Evolutionary conservation across 352 stramenopile species (phyloP), one percentile per base, ranked within the genome.

Genomic region (Pythium aphanidermatum): DNA sequence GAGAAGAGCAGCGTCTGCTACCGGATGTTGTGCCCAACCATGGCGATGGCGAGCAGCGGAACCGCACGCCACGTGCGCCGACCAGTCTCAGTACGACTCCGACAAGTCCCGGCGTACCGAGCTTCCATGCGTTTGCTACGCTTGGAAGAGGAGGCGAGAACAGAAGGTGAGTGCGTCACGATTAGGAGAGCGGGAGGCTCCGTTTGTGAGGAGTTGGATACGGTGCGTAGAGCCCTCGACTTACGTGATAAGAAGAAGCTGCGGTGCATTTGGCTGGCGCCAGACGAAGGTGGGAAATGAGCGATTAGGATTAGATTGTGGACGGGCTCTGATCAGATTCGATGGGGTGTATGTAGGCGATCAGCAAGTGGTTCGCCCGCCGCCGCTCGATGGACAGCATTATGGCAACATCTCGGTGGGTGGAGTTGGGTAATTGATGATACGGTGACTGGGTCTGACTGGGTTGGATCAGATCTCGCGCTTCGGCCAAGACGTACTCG

Each of bases 211-310:
- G n/a, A n/a, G n/a, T 5, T 54, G 24, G 9, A 2, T 13, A 32
- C 8, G 3, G 25, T 40, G 33, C 2, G 3, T 36, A 74, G 70
- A 12, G 61, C 61, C 17, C 44, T 83, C 7, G 68, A 83, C 53
- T 36, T 84, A 39, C 67, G 71, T 7, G 68, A 84, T 51, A 83
- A 79, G 60, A 74, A 81, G 55, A 86, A 83, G 31, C 55, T 86
- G 36, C 67, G 68, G 0, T 74, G 61, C 31, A 81, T 86, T 43
- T 86, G 74, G 74, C 65, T 86, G 12, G 62, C 69, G 33, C 71
- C 74, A 4, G 74, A 84, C 29, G 69, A 86, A 83, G 74, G 74
- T 78, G 33, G 21, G 19, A 24, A 25, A 40, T 19, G 19, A 31
- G 11, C 13, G 5, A 19, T 32, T 5, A 11, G 3, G 28, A 33